Evolutionary conservation across 768 basidiomycete genomes (phyloP), one percentile per base, ranked within the genome.

Genomic region (Dioszegia aurantiaca): DNA sequence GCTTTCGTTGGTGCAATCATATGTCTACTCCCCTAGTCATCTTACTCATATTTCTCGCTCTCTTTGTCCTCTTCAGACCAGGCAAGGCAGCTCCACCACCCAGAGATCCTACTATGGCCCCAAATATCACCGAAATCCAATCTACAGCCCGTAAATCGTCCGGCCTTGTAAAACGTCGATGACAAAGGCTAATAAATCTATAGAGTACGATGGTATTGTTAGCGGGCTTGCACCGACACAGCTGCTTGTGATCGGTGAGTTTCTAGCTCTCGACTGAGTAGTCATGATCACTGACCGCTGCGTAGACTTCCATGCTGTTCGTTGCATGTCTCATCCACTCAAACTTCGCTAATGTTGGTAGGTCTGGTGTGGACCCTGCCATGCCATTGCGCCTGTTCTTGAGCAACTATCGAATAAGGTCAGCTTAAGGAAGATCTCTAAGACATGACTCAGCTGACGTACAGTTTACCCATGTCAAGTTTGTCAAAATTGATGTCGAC

Each of bases 401-500:
- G 69, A 70, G 43, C 57, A 69, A 43, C 64, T 75, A 8, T 63
- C 71, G 2, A 62, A 64, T 30, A 58, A 61, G 59, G 72, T 70
- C 28, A 61, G 65, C 55, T 42, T 2, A 0, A 24, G 27, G 19
- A 12, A 2, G 14, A 21, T 19, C n/a, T 21, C 3, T 2, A 3
- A 31, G 17, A 36, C 27, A 1, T 10, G 8, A n/a, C 4, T 5
- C 10, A 33, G 40, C 51, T 51, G 44, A 49, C 42, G 8, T 21
- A 37, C 54, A 66, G 65, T 68, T 57, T 58, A 56, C 54, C n/a
- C 68, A 70, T 55, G 68, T 71, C 53, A 70, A 72, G 53, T 74
- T 75, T 49, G 60, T 74, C 67, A 74, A 77, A 68, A 68, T 77
- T 51, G 77, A 77, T 47, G 73, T 74, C 26, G 77, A 77, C 61